phyloP scores from a whole-genome alignment of 148 eudicot species.

The Heliamphora exappendiculata region DNA sequence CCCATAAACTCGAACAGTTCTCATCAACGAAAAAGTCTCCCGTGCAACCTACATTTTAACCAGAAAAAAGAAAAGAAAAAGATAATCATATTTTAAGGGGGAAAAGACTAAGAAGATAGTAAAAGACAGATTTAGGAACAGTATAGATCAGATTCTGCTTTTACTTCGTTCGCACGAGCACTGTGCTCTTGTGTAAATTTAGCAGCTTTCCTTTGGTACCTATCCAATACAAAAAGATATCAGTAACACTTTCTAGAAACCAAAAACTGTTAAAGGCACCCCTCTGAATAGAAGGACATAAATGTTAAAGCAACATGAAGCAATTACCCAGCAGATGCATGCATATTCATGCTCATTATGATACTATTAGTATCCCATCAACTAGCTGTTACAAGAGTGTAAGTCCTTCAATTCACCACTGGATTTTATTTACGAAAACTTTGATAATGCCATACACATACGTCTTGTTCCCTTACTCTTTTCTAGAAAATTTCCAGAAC shows the following conservation, averaged over 20 bases:
- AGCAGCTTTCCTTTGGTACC: constrained; percentile 51
- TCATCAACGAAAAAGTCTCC: constrained; percentile 36
- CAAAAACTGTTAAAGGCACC: neutral
- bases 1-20: constrained; percentile 38
- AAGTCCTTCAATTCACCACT: neutral
- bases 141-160: constrained; percentile 6
- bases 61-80: neutral
- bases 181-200: constrained; percentile 38
- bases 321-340: neutral
- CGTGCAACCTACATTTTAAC: constrained; percentile 26
- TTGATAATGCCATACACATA: neutral
- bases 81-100: neutral
- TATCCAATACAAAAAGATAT: constrained; percentile 12
- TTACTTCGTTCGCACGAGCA: constrained; percentile 47
- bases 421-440: neutral
- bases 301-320: neutral
- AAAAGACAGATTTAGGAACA: neutral
- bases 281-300: neutral
- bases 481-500: neutral
- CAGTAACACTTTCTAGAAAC: neutral
- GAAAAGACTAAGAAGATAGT: neutral
- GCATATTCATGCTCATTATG: neutral
- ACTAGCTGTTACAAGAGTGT: neutral
- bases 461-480: neutral
- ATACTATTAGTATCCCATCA: neutral